Evolutionary conservation across 306 rosid species (phyloP).

Genomic region (Trifolium pratense): DNA sequence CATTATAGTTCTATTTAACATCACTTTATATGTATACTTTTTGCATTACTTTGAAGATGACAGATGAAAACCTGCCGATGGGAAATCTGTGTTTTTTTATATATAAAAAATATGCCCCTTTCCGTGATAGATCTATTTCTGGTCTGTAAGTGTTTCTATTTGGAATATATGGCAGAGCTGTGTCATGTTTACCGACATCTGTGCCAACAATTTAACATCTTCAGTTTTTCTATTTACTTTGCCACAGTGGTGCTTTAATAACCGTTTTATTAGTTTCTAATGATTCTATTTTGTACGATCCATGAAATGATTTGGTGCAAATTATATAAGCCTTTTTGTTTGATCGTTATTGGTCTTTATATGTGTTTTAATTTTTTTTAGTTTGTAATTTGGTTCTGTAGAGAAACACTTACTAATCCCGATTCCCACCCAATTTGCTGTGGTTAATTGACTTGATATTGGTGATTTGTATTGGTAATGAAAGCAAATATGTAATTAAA

Average conservation of each 20-base stretch:
- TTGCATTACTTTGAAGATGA: too few relatives aligned
- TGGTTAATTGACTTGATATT: too few relatives aligned
- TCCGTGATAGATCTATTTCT: too few relatives aligned
- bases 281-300: conserved; percentile 3
- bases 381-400: conserved; percentile 45
- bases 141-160: background rate
- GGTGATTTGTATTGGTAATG: too few relatives aligned
- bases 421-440: too few relatives aligned
- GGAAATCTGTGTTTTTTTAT: too few relatives aligned
- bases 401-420: conserved; percentile 63
- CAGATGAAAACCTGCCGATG: too few relatives aligned
- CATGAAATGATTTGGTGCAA: conserved; percentile 11
- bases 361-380: conserved; percentile 12
- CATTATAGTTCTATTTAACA: too few relatives aligned
- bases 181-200: conserved; percentile 28
- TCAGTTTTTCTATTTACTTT: conserved; percentile 8
- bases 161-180: background rate
- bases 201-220: conserved; percentile 2
- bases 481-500: too few relatives aligned
- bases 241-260: conserved; percentile 7
- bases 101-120: too few relatives aligned
- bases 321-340: conserved; percentile 20
- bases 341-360: conserved; percentile 13
- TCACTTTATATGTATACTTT: too few relatives aligned
- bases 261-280: conserved; percentile 17